Evolutionary conservation across 176 grass and related monocot species (phyloP).

Genomic region (Oropetium thomaeum): DNA sequence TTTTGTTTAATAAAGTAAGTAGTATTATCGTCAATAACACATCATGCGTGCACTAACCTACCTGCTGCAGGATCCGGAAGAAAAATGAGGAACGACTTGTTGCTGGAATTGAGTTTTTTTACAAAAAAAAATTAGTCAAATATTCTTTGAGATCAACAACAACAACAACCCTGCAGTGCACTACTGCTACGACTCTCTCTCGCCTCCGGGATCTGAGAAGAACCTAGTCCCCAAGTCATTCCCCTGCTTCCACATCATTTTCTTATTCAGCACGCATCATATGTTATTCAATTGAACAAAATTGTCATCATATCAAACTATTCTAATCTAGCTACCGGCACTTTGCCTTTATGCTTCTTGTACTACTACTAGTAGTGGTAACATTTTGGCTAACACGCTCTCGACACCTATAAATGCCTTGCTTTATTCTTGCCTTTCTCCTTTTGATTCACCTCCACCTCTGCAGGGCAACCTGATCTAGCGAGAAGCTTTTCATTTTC

Average conservation of each 20-base stretch:
- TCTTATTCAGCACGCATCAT: conserved; percentile 29
- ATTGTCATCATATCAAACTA: not conserved
- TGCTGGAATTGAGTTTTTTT: not conserved
- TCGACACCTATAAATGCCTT: too few species aligned
- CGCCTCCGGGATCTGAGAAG: conserved; percentile 41
- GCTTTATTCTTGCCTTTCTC: not conserved
- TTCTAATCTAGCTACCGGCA: not conserved
- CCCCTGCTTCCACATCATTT: conserved; percentile 8
- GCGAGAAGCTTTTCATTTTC: too few species aligned
- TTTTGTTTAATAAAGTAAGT: not conserved
- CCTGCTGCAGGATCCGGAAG: conserved; percentile 2
- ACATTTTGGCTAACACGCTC: too few species aligned
- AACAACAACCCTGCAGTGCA: not conserved
- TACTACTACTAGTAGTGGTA: too few species aligned
- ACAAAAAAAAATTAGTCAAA: too few species aligned
- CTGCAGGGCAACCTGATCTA: not conserved
- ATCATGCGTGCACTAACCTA: conserved; percentile 23
- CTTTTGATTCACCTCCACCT: not conserved
- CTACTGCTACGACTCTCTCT: too few species aligned
- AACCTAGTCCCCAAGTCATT: conserved; percentile 28
- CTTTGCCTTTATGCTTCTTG: too few species aligned
- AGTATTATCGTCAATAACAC: conserved; percentile 17
- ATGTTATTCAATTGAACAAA: conserved; percentile 19
- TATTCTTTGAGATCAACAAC: conserved; percentile 28
- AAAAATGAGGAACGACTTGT: not conserved